These are phyloP conservation scores for Solanum sparsipilum DNA, from an alignment of 257 asterid genomes.

Conservation along the genomic window DNA sequence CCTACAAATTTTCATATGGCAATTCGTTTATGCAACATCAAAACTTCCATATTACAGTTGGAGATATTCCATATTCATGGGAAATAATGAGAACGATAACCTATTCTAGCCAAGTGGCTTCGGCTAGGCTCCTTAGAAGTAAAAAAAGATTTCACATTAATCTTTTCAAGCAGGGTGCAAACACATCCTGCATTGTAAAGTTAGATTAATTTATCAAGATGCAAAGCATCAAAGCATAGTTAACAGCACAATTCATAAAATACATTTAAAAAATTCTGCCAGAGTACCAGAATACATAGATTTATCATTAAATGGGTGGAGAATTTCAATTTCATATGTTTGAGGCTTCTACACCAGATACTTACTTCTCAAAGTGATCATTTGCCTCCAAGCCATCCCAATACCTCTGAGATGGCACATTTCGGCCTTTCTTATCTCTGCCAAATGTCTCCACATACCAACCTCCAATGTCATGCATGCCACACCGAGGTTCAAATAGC, in stretches of 20 bases:
- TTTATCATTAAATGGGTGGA: background rate
- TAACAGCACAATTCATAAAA: background rate
- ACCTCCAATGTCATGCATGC: slow-evolving; percentile 89
- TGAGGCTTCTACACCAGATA: slow-evolving; percentile 8
- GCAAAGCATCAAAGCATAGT: background rate
- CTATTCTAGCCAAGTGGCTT: background rate
- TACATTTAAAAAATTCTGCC: background rate
- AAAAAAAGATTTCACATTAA: background rate
- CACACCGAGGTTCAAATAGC: slow-evolving; percentile 96
- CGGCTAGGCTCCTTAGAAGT: background rate
- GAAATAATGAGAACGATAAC: background rate
- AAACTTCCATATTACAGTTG: background rate
- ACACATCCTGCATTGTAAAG: background rate
- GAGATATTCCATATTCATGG: background rate
- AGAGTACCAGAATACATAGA: background rate
- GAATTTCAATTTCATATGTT: background rate
- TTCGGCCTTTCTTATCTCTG: slow-evolving; percentile 63
- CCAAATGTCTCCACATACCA: slow-evolving; percentile 96
- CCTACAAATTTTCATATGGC: background rate
- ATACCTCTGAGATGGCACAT: slow-evolving; percentile 47
- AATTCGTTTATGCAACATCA: background rate
- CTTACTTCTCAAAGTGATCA: slow-evolving; percentile 59
- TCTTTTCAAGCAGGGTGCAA: background rate
- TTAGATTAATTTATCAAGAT: background rate
- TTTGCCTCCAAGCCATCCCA: slow-evolving; percentile 55